A percentile compares a stretch with the other conserved stretches of the same genome.
Evolutionary conservation across 2,329 filamentous ascomycete species (phyloP).

Genomic region (Pseudogymnoascus sp.): DNA sequence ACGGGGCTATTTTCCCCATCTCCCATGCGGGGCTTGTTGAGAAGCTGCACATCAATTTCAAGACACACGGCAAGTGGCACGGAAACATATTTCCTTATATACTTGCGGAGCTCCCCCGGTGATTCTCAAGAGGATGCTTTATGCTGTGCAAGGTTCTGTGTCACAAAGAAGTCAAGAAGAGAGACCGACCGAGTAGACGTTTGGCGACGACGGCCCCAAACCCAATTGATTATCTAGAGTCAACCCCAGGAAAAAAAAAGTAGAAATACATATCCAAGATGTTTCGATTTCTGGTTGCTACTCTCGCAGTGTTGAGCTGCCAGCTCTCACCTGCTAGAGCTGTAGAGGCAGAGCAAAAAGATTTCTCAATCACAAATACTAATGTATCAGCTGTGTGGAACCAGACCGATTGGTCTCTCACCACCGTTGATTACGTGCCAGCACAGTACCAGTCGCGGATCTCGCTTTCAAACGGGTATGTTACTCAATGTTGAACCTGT

Average conservation of each 20-base stretch:
- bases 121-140: background rate
- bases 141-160: background rate
- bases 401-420: conserved; percentile 26
- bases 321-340: background rate
- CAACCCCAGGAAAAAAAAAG: background rate
- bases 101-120: background rate
- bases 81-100: background rate
- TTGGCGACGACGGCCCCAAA: background rate
- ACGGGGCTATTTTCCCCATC: background rate
- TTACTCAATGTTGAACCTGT: background rate
- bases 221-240: conserved; percentile 5
- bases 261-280: background rate
- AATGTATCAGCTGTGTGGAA: conserved; percentile 22
- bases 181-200: background rate
- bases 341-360: conserved; percentile 13
- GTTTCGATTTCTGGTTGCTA: background rate
- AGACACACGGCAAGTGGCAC: background rate
- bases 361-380: conserved; percentile 23
- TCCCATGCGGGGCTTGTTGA: background rate
- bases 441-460: conserved; percentile 27
- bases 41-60: background rate
- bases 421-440: conserved; percentile 20
- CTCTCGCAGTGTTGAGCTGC: background rate
- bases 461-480: conserved; percentile 28
- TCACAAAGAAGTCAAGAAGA: background rate